Evolutionary conservation across 768 basidiomycete genomes (phyloP), one percentile per base, ranked within the genome.

Genomic region (Calocybe cyanea): DNA sequence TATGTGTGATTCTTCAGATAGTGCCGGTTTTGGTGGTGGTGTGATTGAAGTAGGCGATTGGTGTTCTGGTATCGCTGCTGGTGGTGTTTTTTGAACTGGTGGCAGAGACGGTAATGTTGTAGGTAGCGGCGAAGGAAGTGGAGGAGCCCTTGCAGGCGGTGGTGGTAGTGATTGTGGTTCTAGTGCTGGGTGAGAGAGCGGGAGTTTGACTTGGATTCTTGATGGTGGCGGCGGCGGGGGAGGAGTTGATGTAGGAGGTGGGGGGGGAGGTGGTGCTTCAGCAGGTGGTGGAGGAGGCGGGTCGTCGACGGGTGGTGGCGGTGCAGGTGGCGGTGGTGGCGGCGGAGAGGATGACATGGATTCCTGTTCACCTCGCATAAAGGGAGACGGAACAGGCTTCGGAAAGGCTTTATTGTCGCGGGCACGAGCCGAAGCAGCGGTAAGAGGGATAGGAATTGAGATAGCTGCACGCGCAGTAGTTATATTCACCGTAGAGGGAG

Each of bases 111-210:
- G 19, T 9, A 64, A 56, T 34, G 52, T 50, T 18, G 56, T 38
- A 10, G 50, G 52, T 20, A 54, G 46, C 13, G 57, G 46, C 32
- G 57, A 54, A 19, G 53, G 51, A 9, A 52, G 55, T 36, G 54
- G 64, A 53, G 41, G 61, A 54, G 42, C 61, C 0, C 70, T 71
- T 0, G 68, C 64, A 2, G 71, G 67, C 21, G 25, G 25, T 5
- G 25, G 25, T 28, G 25, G 25, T 28, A 28, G 5, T 28, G 25
- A 28, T 6, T 63, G 64, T 5, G 68, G 64, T 3, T 70, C 62
- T 38, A 63, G 56, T 7, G 55, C 57, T 20, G 63, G 65, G 10
- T 67, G 48, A 6, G 62, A 55, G 15, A 61, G 61, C 31, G 65
- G 62, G 14, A 7, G 34, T 18, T 35, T 14, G 34, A n/a, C 6